Evolutionary conservation across 2,329 filamentous ascomycete species (phyloP).

Genomic region (Fusarium poae): DNA sequence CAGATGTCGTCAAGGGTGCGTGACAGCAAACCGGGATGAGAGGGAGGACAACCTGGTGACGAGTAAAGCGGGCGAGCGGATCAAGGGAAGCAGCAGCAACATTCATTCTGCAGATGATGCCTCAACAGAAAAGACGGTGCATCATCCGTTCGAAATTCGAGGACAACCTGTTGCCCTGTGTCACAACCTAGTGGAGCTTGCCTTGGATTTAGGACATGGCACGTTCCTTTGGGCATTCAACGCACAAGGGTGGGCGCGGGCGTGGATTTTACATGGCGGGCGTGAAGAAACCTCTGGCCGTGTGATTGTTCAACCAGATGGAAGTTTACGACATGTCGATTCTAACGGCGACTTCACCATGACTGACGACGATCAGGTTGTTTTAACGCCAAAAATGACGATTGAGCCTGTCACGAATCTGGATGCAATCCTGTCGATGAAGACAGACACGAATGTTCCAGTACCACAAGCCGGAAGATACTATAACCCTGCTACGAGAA

Average conservation of each 20-base stretch:
- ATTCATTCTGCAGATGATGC: constrained; percentile 39
- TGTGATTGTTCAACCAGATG: constrained; percentile 49
- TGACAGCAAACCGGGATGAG: constrained; percentile 10
- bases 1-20: constrained; percentile 17
- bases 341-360: constrained; percentile 51
- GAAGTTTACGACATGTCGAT: constrained; percentile 52
- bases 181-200: constrained; percentile 51
- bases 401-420: constrained; percentile 17
- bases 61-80: constrained; percentile 38
- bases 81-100: constrained; percentile 39
- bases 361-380: constrained; percentile 33
- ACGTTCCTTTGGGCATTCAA: constrained; percentile 55
- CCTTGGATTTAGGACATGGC: constrained; percentile 51
- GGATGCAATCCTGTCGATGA: constrained; percentile 11
- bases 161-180: constrained; percentile 52
- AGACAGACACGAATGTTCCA: constrained; percentile 7
- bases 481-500: constrained; percentile 24
- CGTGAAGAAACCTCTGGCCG: constrained; percentile 32
- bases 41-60: constrained; percentile 17
- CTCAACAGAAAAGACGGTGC: constrained; percentile 24
- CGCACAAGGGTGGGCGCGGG: constrained; percentile 52
- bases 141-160: constrained; percentile 51
- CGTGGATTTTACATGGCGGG: constrained; percentile 51
- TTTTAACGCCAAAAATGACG: constrained; percentile 10
- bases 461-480: constrained; percentile 27